A percentile compares a stretch with the other conserved stretches of the same genome.
phyloP scores from a whole-genome alignment of 148 eudicot genomes.

The Gaultheria prostrata region DNA sequence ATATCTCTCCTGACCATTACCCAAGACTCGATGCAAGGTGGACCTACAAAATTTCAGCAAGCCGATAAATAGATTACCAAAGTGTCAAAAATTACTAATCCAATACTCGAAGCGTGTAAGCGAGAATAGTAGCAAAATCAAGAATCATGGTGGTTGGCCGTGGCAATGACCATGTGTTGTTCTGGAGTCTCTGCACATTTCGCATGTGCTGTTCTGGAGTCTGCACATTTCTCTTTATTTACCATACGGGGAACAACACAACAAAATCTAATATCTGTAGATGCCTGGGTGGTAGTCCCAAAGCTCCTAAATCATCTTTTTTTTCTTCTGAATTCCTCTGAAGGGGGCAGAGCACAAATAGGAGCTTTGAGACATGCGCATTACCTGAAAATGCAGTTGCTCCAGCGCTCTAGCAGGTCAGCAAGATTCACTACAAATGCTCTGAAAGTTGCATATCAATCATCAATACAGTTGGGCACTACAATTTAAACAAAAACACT shows the following conservation, averaged over 20 bases:
- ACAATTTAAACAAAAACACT: neutral
- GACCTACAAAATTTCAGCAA: conserved; percentile 53
- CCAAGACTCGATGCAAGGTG: conserved; percentile 81
- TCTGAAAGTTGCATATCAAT: conserved; percentile 35
- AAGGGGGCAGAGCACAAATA: neutral
- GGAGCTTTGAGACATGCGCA: conserved; percentile 14
- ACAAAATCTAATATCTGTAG: neutral
- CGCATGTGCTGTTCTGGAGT: neutral
- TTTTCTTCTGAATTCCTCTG: neutral
- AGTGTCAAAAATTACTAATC: neutral
- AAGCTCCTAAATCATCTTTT: conserved; percentile 12
- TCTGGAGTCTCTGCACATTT: neutral
- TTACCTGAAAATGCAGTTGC: conserved; percentile 92
- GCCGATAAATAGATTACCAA: neutral
- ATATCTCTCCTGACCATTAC: conserved; percentile 84
- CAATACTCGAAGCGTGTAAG: neutral
- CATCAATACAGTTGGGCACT: conserved; percentile 6
- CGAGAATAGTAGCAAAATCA: neutral
- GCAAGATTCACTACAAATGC: conserved; percentile 91
- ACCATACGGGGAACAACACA: neutral
- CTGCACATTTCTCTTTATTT: neutral
- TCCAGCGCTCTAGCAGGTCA: conserved; percentile 98
- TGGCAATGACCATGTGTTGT: neutral
- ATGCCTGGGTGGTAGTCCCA: neutral
- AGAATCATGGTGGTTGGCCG: neutral